A percentile compares a stretch with the other conserved stretches of the same genome.
Conservation (phyloP, 345 rosid genomes). For the Eucalyptus guilfoylei region DNA sequence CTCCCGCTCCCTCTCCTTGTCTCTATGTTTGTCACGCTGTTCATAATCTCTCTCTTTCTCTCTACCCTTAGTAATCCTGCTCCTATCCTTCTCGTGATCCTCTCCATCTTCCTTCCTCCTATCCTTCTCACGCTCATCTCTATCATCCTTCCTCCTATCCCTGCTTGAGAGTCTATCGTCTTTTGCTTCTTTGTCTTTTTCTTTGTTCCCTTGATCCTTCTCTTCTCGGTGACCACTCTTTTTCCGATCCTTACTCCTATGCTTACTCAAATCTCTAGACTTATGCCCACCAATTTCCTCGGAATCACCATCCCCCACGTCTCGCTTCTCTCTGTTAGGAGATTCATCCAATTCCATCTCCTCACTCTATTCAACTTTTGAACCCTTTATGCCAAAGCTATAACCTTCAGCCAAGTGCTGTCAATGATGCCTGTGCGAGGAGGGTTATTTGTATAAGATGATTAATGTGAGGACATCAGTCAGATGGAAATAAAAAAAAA, state of each 20-base stretch:
- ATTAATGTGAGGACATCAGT: not conserved
- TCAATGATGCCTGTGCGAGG: not conserved
- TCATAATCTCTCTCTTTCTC: slow-evolving; percentile 24
- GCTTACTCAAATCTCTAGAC: slow-evolving; percentile 1
- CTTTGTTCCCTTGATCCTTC: not conserved
- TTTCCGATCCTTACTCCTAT: slow-evolving; percentile 2
- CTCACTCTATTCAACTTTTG: not conserved
- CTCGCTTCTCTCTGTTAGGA: not conserved
- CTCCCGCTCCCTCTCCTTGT: slow-evolving; percentile 37
- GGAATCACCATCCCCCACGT: slow-evolving; percentile 2
- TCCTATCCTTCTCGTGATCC: slow-evolving; percentile 6
- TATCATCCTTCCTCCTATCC: not conserved
- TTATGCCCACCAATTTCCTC: slow-evolving; percentile 3
- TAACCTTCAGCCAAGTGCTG: not conserved
- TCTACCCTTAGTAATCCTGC: slow-evolving; percentile 31
- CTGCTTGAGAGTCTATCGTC: not conserved
- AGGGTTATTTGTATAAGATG: not conserved
- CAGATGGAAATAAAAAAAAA: not conserved
- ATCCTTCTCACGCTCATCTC: slow-evolving; percentile 16
- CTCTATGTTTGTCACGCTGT: slow-evolving; percentile 17
- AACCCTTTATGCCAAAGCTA: not conserved
- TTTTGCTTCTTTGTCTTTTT: not conserved
- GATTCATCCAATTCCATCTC: slow-evolving; percentile 4
- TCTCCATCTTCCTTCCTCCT: slow-evolving; percentile 24
- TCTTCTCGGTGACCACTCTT: not conserved